These are phyloP conservation scores for Cicer pinnatifidum DNA, from an alignment of 306 rosid species.

Conservation along the genomic window DNA sequence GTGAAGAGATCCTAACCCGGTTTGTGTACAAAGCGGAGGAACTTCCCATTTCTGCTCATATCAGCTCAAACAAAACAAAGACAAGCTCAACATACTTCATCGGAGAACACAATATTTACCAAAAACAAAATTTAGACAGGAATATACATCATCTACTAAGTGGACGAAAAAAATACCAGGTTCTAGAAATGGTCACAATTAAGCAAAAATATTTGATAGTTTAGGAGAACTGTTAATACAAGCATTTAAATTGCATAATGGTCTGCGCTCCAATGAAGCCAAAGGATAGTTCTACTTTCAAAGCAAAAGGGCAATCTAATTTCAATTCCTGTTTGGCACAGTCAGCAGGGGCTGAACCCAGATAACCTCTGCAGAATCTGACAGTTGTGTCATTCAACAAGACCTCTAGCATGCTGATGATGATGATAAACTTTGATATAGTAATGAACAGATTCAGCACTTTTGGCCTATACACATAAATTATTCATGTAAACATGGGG, in stretches of 20 bases:
- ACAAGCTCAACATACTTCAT: not conserved
- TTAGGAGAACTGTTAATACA: slow-evolving; percentile 4
- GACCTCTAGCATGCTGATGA: not conserved
- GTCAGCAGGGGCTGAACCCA: slow-evolving; percentile 52
- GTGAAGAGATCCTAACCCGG: not conserved
- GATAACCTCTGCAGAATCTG: not conserved
- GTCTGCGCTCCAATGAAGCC: slow-evolving; percentile 47
- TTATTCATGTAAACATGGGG: slow-evolving; percentile 21
- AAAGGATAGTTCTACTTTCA: slow-evolving; percentile 62
- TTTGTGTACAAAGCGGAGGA: not conserved
- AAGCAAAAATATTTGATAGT: not conserved
- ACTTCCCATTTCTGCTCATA: not conserved
- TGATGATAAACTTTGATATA: slow-evolving; percentile 12
- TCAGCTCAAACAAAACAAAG: not conserved
- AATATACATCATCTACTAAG: not conserved
- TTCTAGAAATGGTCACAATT: not conserved
- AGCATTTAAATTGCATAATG: not conserved
- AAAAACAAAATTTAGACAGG: not conserved
- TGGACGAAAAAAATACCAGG: not conserved
- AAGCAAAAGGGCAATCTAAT: slow-evolving; percentile 57
- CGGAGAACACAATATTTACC: not conserved
- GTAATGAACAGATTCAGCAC: not conserved
- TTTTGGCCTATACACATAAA: not conserved
- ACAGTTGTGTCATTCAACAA: not conserved
- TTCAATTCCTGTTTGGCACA: slow-evolving; percentile 57